A percentile compares a stretch with the other conserved stretches of the same genome.
Conservation (phyloP, 2,329 filamentous ascomycete genomes). For the Paecilomyces sp. region DNA sequence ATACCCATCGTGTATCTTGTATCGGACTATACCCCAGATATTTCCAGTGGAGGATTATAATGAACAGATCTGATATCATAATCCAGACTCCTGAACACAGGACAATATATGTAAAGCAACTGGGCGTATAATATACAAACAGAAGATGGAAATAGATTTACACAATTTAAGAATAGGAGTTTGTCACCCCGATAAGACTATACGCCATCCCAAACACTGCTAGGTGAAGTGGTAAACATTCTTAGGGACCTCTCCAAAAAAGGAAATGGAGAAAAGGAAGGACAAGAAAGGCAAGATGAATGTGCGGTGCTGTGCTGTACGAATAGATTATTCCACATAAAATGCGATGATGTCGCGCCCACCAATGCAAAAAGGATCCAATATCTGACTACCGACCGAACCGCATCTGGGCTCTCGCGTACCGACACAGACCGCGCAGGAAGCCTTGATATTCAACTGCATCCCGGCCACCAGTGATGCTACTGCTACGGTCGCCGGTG, state of each 20-base stretch:
- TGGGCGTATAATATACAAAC: neutral
- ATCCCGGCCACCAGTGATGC: slow-evolving; percentile 29
- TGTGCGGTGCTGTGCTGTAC: neutral
- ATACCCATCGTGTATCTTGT: neutral
- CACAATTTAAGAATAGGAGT: neutral
- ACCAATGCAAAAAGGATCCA: neutral
- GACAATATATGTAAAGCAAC: neutral
- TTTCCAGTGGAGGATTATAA: neutral
- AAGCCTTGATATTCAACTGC: slow-evolving; percentile 90
- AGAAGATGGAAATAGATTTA: neutral
- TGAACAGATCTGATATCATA: neutral
- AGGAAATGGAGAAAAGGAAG: neutral
- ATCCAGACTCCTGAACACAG: neutral
- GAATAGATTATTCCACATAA: neutral
- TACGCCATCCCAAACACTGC: neutral
- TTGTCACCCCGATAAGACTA: neutral
- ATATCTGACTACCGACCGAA: slow-evolving; percentile 52
- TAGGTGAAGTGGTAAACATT: neutral
- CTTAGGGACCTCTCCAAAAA: neutral
- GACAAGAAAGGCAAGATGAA: neutral
- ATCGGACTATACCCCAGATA: neutral
- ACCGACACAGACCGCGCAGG: slow-evolving; percentile 74
- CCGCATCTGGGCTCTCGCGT: slow-evolving; percentile 80
- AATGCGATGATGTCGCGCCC: neutral
- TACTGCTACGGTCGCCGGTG: slow-evolving; percentile 39